phyloP scores from a whole-genome alignment of 305 asterid species.

The Fraxinus angustifolia region DNA sequence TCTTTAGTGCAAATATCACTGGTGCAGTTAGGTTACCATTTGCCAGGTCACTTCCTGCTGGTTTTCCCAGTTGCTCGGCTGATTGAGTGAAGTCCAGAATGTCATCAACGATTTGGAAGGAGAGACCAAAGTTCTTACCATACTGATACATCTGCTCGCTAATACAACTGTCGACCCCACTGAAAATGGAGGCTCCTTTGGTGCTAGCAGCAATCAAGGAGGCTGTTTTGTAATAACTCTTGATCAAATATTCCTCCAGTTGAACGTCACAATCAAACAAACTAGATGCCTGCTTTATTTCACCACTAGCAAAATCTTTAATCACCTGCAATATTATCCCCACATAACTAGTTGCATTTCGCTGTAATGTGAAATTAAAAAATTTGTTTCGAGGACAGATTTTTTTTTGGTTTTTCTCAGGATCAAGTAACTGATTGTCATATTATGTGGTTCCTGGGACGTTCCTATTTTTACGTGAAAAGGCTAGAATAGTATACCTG shows the following conservation, averaged over 20 bases:
- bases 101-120: conserved; percentile 75
- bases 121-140: conserved; percentile 83
- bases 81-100: conserved; percentile 51
- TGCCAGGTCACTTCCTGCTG: conserved; percentile 83
- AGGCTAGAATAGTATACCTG: background rate
- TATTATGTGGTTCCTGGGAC: background rate
- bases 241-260: conserved; percentile 80
- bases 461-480: background rate
- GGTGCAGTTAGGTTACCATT: conserved; percentile 68
- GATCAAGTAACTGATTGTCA: background rate
- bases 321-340: conserved; percentile 54
- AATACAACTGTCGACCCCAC: conserved; percentile 48
- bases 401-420: background rate
- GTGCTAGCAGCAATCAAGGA: conserved; percentile 91
- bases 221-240: conserved; percentile 92
- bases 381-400: background rate
- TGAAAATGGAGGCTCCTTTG: conserved; percentile 91
- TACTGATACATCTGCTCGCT: conserved; percentile 77
- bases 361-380: background rate
- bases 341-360: background rate
- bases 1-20: conserved; percentile 39
- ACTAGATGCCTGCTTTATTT: conserved; percentile 87
- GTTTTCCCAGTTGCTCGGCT: conserved; percentile 91
- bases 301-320: conserved; percentile 95
- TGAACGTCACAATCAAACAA: conserved; percentile 78